Base-by-base conservation (phyloP, 768 basidiomycete genomes). In the Suillus variegatus region DNA sequence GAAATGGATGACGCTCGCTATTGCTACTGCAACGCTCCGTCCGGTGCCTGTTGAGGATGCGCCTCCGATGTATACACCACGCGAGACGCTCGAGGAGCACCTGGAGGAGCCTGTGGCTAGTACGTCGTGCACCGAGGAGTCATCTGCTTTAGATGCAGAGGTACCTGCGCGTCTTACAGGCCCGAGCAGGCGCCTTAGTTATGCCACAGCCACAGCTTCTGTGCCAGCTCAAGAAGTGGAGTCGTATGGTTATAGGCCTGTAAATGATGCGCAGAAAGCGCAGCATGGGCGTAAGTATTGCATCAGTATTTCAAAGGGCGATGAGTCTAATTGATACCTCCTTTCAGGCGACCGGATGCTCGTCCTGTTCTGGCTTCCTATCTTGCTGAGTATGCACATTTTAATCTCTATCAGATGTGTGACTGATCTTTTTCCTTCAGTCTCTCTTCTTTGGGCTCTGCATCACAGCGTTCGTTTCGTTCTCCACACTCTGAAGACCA, bases 341-440 rank as follows among this genome's bases (percentile, higher is more conserved):
- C 70, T 16, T 66, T 65, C 38, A 71, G 92, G 90, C 77, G 93
- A 95, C 74, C 88, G 87, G 49, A 95, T 95, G 93, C 84, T 95
- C 55, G 72, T 92, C 43, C 73, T 90, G 49, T 95, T 95, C 81
- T 95, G 93, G 93, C 81, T 95, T 70, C 93, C 93, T 20, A 92
- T 94, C 71, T 81, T 95, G 10, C 76, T 94, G 65, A 77, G 92
- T 94, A 70, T 80, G 58, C 6, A 4, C 41, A 92, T 87, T 12
- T 40, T n/a, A 38, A 62, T 22, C 54, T 20, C 10, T 52, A 6
- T 56, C 18, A 54, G 61, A 41, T 13, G 55, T 25, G 64, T 16
- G 38, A 46, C 64, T 75, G 47, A 71, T 43, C 9, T 49, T 28
- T 41, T 43, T 63, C 22, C 43, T 62, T 41, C 61, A 88, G 87